Conservation (phyloP, 768 basidiomycete genomes). For the Kwoniella dejecticola region DNA sequence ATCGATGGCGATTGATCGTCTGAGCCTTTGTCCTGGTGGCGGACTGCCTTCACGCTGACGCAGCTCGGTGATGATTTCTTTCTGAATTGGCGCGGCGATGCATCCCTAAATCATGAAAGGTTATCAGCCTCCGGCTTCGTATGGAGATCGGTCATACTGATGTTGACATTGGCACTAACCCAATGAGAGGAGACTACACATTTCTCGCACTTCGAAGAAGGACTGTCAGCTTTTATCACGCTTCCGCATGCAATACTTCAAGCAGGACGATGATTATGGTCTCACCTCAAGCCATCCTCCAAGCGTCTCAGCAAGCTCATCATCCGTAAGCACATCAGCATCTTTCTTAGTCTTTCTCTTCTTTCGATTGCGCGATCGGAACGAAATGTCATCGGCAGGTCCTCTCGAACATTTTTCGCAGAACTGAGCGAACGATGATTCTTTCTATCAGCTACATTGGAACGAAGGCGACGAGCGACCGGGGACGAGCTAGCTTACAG, state of each 20-base stretch:
- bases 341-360: constrained; percentile 24
- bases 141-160: too few relatives aligned
- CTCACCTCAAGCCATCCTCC: constrained; percentile 47
- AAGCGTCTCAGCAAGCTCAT: constrained; percentile 34
- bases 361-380: constrained; percentile 27
- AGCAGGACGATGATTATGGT: too few relatives aligned
- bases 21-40: constrained; percentile 19
- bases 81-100: constrained; percentile 22
- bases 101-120: constrained; percentile 29
- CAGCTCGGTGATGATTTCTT: constrained; percentile 30
- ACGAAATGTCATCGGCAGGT: constrained; percentile 40
- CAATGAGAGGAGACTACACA: constrained; percentile 42
- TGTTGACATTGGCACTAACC: constrained; percentile 24
- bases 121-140: neutral
- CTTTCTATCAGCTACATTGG: neutral
- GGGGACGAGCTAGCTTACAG: constrained; percentile 13
- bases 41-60: constrained; percentile 34
- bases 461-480: neutral
- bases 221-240: constrained; percentile 3
- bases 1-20: constrained; percentile 35
- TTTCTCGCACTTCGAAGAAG: constrained; percentile 23
- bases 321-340: constrained; percentile 38
- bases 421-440: constrained; percentile 12
- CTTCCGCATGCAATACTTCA: too few relatives aligned
- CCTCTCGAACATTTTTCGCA: constrained; percentile 43